Percentiles rank a stretch among this genome's conserved stretches.
phyloP scores from a whole-genome alignment of 2,329 filamentous ascomycete genomes.

The Elsinoe australis region DNA sequence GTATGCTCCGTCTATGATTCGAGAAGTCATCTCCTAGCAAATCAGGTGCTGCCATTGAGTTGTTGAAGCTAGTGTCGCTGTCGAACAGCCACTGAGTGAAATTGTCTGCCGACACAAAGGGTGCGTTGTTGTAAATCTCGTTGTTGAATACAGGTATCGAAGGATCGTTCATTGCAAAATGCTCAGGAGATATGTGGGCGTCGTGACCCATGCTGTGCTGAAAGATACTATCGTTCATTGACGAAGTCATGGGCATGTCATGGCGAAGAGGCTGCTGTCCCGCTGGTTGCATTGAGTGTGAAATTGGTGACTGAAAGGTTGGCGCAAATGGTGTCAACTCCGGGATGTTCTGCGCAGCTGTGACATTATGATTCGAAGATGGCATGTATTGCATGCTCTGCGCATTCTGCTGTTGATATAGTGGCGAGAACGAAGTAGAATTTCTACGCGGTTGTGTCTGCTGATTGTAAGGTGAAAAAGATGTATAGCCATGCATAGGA shows the following conservation, averaged over 20 bases:
- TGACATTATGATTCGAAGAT: neutral
- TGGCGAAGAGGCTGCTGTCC: neutral
- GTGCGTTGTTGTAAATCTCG: conserved; percentile 76
- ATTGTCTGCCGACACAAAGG: conserved; percentile 80
- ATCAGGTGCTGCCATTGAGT: conserved; percentile 29
- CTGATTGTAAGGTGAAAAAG: neutral
- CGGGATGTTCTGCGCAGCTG: neutral
- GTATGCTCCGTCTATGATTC: neutral
- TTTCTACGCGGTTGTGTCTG: neutral
- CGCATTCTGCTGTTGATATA: conserved; percentile 2
- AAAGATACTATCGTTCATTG: conserved; percentile 8
- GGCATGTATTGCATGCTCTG: conserved; percentile 4
- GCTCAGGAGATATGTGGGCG: neutral
- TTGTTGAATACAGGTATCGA: conserved; percentile 81
- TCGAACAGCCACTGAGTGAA: conserved; percentile 84
- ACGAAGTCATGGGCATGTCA: neutral
- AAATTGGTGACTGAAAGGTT: neutral
- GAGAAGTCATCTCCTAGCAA: conserved; percentile 22
- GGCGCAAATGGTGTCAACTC: conserved; percentile 9
- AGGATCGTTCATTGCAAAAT: conserved; percentile 35
- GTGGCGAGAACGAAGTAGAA: conserved; percentile 9
- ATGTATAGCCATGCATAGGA: neutral
- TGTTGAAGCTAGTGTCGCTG: conserved; percentile 36
- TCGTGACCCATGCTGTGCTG: conserved; percentile 1
- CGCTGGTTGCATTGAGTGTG: neutral